A percentile compares a stretch with the other conserved stretches of the same genome.
phyloP scores from a whole-genome alignment of 1,139 yeast species.

The Ashbya aceris region DNA sequence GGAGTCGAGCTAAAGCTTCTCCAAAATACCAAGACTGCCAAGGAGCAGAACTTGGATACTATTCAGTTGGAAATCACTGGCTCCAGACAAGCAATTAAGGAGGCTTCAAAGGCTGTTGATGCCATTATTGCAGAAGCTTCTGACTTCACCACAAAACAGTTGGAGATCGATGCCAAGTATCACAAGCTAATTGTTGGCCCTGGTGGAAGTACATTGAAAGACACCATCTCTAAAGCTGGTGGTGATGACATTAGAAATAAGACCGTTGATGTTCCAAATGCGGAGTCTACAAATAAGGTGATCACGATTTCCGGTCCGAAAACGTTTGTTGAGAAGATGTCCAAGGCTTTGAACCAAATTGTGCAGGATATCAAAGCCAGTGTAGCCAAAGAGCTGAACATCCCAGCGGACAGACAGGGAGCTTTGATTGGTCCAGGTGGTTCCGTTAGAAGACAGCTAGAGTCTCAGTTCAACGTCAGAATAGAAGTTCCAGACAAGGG shows the following conservation, averaged over 20 bases:
- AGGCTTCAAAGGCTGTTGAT: conserved; percentile 57
- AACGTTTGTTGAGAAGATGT: conserved; percentile 59
- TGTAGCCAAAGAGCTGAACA: conserved; percentile 45
- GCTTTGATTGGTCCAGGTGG: conserved; percentile 80
- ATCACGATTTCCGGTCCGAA: conserved; percentile 72
- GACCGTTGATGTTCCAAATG: conserved; percentile 67
- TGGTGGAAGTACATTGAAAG: conserved; percentile 67
- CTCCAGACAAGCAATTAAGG: conserved; percentile 67
- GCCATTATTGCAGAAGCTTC: conserved; percentile 58
- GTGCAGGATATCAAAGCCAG: conserved; percentile 60
- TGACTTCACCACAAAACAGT: conserved; percentile 50
- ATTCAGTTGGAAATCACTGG: conserved; percentile 71
- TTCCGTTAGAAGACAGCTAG: conserved; percentile 59
- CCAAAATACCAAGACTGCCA: conserved; percentile 36
- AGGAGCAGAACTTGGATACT: conserved; percentile 34
- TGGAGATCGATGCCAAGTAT: conserved; percentile 65
- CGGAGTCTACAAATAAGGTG: conserved; percentile 51
- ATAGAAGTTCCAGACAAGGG: conserved; percentile 62
- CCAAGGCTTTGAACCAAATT: conserved; percentile 53
- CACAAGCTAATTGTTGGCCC: conserved; percentile 77
- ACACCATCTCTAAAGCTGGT: conserved; percentile 72
- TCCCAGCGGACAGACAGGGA: conserved; percentile 71
- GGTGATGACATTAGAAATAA: conserved; percentile 47
- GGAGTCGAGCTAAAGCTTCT: conserved; percentile 67
- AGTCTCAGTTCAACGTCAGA: conserved; percentile 55